Percentiles rank a stretch among this genome's conserved stretches.
These are phyloP conservation scores for Solanum pinnatisectum DNA, from an alignment of 257 asterid genomes.

Conservation along the genomic window DNA sequence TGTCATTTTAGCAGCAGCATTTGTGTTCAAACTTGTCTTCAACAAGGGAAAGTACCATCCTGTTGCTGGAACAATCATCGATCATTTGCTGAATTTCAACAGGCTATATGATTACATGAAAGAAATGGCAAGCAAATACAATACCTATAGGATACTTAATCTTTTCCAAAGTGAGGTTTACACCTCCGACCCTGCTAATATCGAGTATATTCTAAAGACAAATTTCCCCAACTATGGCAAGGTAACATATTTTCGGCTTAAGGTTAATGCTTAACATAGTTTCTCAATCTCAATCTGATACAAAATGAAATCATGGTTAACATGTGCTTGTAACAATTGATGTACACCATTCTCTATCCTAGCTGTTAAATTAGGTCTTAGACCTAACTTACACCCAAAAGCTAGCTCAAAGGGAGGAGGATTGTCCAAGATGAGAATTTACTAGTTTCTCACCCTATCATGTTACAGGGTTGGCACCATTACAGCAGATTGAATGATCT, in stretches of 20 bases:
- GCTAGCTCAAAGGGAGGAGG: too few relatives aligned
- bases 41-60: slow-evolving; percentile 39
- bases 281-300: too few relatives aligned
- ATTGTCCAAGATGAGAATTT: too few relatives aligned
- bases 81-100: slow-evolving; percentile 47
- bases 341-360: too few relatives aligned
- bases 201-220: slow-evolving; percentile 56
- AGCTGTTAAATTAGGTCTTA: too few relatives aligned
- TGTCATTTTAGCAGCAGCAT: slow-evolving; percentile 6
- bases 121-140: slow-evolving; percentile 36
- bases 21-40: neutral
- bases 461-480: slow-evolving; percentile 43
- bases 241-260: slow-evolving; percentile 15
- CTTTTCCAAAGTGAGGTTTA: slow-evolving; percentile 43
- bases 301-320: too few relatives aligned
- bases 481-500: slow-evolving; percentile 33
- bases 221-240: slow-evolving; percentile 57
- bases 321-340: too few relatives aligned
- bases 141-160: slow-evolving; percentile 43
- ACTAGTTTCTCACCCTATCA: neutral
- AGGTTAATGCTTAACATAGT: too few relatives aligned
- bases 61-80: slow-evolving; percentile 42
- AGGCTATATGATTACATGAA: slow-evolving; percentile 62
- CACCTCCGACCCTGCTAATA: slow-evolving; percentile 56
- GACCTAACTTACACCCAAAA: too few relatives aligned